Evolutionary conservation across 495 filamentous ascomycete species (phyloP), one percentile per base, ranked within the genome.

Genomic region (Neurospora sp.): DNA sequence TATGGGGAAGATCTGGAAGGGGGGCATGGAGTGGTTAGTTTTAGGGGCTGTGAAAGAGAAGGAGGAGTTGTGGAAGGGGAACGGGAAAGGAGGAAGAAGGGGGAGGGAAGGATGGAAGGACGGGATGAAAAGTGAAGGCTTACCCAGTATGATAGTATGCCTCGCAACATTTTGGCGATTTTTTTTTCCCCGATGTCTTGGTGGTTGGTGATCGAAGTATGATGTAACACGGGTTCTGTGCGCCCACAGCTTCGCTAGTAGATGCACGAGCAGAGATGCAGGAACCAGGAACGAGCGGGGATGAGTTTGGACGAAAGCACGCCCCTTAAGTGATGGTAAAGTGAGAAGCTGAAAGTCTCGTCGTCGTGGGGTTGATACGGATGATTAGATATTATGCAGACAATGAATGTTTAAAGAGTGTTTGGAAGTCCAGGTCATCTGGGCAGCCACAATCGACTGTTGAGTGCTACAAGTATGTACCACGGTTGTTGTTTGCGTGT

Each of bases 1-100:
- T 70, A 97, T 82, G 61, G 94, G 94, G 69, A 96, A 88, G 40
- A 94, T 79, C 93, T 93, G 91, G 73, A 87, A n/a, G 86, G 87
- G 20, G 86, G 87, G 59, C 18, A 37, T 69, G 7, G 40, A 12
- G 48, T n/a, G 14, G 41, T 70, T 75, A 75, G 71, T 14, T 40
- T 35, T 27, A 0, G 7, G 41, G 48, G 3, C 16, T 70, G 16
- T n/a, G n/a, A n/a, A 41, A 12, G 7, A 18, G n/a, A 10, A 69
- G 20, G 61, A 35, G 9, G 31, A 31, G 31, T 31, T 68, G 16
- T n/a, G n/a, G 45, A 42, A 12, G 8, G 42, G n/a, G 7, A 69
- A 35, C 35, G 16, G 61, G 40, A 5, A 9, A 65, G 14, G 59
- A 12, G 22, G 4, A 27, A 3, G 37, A 6, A 12, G n/a, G 9